These are phyloP conservation scores for Tolypocladium endophyticum DNA, from an alignment of 2,329 filamentous ascomycete genomes.

Conservation along the genomic window DNA sequence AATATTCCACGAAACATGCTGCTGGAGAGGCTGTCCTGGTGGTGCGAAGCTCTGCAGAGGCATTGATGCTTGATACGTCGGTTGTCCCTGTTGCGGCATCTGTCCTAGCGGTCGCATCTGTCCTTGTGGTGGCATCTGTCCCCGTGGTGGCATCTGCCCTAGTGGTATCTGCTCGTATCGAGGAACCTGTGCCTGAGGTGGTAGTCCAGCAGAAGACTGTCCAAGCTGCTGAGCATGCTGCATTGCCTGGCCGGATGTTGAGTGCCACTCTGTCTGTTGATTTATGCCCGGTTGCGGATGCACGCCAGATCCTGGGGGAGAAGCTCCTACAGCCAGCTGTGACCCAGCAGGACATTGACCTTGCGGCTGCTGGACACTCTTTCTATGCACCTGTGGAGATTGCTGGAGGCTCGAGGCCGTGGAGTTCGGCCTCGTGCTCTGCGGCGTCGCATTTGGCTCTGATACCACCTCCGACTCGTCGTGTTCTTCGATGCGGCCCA, in stretches of 20 bases:
- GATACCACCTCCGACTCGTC: constrained; percentile 4
- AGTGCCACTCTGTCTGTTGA: not conserved
- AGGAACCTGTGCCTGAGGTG: not conserved
- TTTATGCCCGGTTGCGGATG: not conserved
- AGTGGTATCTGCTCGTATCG: not conserved
- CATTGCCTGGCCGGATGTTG: not conserved
- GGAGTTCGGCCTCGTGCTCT: not conserved
- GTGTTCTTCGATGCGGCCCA: constrained; percentile 8
- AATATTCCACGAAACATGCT: not conserved
- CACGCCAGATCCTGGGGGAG: not conserved
- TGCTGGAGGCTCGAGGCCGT: constrained; percentile 1
- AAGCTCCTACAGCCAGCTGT: not conserved
- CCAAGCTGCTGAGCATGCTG: not conserved
- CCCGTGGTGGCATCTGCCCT: not conserved
- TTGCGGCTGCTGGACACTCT: not conserved
- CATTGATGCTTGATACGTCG: not conserved
- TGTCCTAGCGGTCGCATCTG: not conserved
- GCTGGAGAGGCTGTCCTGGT: not conserved
- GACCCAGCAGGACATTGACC: not conserved
- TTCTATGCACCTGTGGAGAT: not conserved
- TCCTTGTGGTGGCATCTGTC: not conserved
- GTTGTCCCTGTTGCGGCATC: not conserved
- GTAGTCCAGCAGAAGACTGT: not conserved
- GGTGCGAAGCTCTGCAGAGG: not conserved
- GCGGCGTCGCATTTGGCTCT: not conserved